Conservation (phyloP, 352 stramenopile genomes). For the Phytopythium ostracodes region DNA sequence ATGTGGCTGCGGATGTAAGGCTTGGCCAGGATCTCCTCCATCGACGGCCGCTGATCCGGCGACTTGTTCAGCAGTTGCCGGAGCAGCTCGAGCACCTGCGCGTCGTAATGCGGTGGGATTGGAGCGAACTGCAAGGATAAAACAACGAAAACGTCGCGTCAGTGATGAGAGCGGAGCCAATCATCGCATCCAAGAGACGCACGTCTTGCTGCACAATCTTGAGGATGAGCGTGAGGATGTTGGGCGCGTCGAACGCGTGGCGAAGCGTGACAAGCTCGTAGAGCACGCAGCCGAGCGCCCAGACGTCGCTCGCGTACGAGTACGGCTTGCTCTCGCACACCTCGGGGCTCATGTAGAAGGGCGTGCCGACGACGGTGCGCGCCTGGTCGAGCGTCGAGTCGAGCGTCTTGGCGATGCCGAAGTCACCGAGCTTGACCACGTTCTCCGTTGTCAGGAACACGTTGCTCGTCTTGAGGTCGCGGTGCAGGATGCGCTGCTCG, state of each 20-base stretch:
- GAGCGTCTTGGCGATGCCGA: conserved; percentile 89
- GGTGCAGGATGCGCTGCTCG: conserved; percentile 86
- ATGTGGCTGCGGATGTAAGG: conserved; percentile 77
- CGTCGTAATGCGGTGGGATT: conserved; percentile 55
- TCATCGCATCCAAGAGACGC: conserved; percentile 2
- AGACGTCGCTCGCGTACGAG: conserved; percentile 91
- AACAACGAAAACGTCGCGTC: neutral
- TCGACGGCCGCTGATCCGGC: conserved; percentile 53
- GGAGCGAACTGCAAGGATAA: conserved; percentile 30
- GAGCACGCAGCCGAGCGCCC: conserved; percentile 89
- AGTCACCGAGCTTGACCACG: conserved; percentile 91
- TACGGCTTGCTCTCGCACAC: conserved; percentile 92
- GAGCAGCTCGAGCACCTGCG: conserved; percentile 49
- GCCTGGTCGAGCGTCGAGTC: conserved; percentile 84
- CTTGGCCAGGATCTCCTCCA: conserved; percentile 73
- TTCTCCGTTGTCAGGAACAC: conserved; percentile 85
- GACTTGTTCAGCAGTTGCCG: conserved; percentile 58
- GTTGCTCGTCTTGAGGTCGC: conserved; percentile 95
- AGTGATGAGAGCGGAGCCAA: neutral
- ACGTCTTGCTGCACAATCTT: conserved; percentile 84
- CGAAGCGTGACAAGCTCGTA: conserved; percentile 87
- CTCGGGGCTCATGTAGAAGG: conserved; percentile 94
- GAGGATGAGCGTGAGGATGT: conserved; percentile 79
- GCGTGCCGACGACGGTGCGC: conserved; percentile 89
- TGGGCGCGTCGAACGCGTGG: conserved; percentile 82